Percentiles rank a stretch among this genome's conserved stretches.
Evolutionary conservation across 768 basidiomycete species (phyloP).

Genomic region (Hericium rajendrae): DNA sequence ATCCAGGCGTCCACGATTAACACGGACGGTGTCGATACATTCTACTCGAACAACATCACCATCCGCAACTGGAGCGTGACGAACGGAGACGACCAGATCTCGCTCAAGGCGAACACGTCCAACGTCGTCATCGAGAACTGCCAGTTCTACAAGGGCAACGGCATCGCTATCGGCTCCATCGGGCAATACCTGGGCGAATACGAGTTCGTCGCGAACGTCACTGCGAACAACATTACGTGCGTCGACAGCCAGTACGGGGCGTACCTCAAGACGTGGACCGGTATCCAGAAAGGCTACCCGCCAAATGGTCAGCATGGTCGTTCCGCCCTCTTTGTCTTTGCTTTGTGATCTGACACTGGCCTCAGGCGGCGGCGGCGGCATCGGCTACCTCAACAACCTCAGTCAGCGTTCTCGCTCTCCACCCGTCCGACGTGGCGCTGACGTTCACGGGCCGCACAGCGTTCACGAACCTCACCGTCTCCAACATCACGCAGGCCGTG

Average conservation of each 20-base stretch:
- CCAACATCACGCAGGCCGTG: constrained; percentile 15
- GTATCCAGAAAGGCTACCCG: constrained; percentile 22
- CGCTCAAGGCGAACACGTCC: constrained; percentile 32
- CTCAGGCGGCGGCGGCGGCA: background rate
- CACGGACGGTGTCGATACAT: constrained; percentile 30
- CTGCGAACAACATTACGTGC: constrained; percentile 19
- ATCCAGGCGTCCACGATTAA: constrained; percentile 24
- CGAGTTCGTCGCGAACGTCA: constrained; percentile 24
- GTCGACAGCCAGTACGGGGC: constrained; percentile 9
- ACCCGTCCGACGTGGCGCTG: background rate
- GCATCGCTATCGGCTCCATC: constrained; percentile 31
- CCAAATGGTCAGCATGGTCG: constrained; percentile 25
- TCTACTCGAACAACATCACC: constrained; percentile 29
- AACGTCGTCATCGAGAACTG: constrained; percentile 30
- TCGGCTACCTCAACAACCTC: background rate
- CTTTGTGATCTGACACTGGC: background rate
- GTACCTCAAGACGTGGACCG: constrained; percentile 29
- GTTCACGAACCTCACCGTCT: constrained; percentile 19
- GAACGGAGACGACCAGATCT: constrained; percentile 31
- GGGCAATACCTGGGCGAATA: constrained; percentile 26
- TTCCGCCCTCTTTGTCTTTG: background rate
- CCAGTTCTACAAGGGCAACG: constrained; percentile 27
- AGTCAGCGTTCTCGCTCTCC: background rate
- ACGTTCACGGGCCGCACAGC: constrained; percentile 8
- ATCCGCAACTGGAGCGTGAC: constrained; percentile 29